Conservation (phyloP, 257 asterid species). For the Salvia hispanica region DNA sequence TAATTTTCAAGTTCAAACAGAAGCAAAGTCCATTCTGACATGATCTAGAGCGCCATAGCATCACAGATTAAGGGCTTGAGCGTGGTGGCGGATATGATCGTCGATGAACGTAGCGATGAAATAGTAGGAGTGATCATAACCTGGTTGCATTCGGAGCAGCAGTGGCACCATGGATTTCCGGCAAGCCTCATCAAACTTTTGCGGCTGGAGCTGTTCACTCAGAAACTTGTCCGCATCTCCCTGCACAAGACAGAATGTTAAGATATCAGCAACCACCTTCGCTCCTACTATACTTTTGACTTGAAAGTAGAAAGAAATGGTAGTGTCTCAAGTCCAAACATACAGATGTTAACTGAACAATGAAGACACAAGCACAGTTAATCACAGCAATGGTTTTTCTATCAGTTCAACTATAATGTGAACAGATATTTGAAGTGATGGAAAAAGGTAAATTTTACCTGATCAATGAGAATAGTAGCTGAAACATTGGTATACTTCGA, state of each 20-base stretch:
- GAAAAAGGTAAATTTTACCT: slow-evolving; percentile 47
- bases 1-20: background rate
- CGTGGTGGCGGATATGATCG: slow-evolving; percentile 88
- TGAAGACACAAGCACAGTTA: background rate
- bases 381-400: background rate
- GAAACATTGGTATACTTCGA: slow-evolving; percentile 61
- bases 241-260: slow-evolving; percentile 38
- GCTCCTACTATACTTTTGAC: background rate
- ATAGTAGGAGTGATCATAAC: slow-evolving; percentile 91
- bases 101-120: slow-evolving; percentile 83
- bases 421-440: background rate
- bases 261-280: background rate
- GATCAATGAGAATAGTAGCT: slow-evolving; percentile 90
- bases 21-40: background rate
- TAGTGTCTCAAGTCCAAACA: slow-evolving; percentile 2
- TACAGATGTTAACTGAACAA: background rate
- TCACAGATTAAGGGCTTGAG: slow-evolving; percentile 76
- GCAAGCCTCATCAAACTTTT: slow-evolving; percentile 84
- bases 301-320: background rate
- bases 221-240: slow-evolving; percentile 83
- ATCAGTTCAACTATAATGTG: background rate
- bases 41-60: slow-evolving; percentile 6
- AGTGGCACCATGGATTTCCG: slow-evolving; percentile 59
- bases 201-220: slow-evolving; percentile 68
- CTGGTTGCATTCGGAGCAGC: slow-evolving; percentile 73